phyloP scores from a whole-genome alignment of 495 filamentous ascomycete genomes.

The Barbatosphaeria neglecta region DNA sequence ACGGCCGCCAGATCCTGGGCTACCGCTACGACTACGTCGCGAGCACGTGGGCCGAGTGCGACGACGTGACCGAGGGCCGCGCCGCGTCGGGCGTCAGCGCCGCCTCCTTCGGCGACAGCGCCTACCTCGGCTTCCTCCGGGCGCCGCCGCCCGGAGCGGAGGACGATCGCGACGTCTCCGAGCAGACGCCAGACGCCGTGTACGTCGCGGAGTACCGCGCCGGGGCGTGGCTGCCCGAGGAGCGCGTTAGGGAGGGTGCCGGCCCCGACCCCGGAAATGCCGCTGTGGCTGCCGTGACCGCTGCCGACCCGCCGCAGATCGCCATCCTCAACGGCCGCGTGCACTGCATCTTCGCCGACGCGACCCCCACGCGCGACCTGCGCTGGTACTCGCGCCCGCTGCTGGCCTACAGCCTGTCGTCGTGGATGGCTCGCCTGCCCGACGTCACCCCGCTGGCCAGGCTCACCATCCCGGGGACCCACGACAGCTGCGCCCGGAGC shows the following conservation, averaged over 20 bases:
- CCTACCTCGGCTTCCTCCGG: slow-evolving; percentile 17
- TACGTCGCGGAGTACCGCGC: slow-evolving; percentile 12
- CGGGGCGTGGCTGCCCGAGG: slow-evolving; percentile 12
- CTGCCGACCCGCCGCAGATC: slow-evolving; percentile 16
- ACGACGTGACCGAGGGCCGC: slow-evolving; percentile 14
- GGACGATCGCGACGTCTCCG: slow-evolving; percentile 10
- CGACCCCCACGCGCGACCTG: slow-evolving; percentile 9
- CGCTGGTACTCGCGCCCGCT: slow-evolving; percentile 19
- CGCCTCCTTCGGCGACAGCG: slow-evolving; percentile 16
- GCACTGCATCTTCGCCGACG: slow-evolving; percentile 21
- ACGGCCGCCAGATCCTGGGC: slow-evolving; percentile 12
- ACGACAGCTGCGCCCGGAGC: slow-evolving; percentile 62
- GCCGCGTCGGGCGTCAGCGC: slow-evolving; percentile 14
- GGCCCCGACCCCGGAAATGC: slow-evolving; percentile 11
- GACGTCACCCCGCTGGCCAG: slow-evolving; percentile 61
- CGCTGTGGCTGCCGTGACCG: slow-evolving; percentile 4
- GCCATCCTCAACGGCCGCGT: slow-evolving; percentile 16
- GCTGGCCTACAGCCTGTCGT: slow-evolving; percentile 36
- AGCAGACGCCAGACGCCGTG: slow-evolving; percentile 12
- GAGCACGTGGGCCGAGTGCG: slow-evolving; percentile 10
- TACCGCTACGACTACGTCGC: slow-evolving; percentile 10
- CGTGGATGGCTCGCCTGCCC: slow-evolving; percentile 65
- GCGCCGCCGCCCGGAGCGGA: slow-evolving; percentile 5
- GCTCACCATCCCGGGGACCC: slow-evolving; percentile 80
- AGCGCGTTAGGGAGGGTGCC: slow-evolving; percentile 8